phyloP scores from a whole-genome alignment of 441 rosid species.

The Adansonia madagascariensis region DNA sequence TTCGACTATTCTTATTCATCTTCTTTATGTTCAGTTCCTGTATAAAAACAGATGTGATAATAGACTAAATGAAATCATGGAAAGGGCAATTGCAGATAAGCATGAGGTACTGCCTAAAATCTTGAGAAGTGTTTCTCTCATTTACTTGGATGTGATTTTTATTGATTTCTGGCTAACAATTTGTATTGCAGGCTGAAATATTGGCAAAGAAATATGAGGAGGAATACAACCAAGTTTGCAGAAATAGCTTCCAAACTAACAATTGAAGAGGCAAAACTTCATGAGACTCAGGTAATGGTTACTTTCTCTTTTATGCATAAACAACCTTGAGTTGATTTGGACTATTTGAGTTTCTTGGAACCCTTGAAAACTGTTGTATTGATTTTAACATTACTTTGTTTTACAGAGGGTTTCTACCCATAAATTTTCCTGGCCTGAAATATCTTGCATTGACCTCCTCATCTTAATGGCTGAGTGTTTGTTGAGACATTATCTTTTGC shows the following conservation, averaged over 20 bases:
- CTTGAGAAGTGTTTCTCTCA: constrained; percentile 18
- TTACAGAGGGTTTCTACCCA: neutral
- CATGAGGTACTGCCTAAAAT: constrained; percentile 65
- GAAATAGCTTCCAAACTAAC: constrained; percentile 94
- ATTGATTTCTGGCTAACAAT: constrained; percentile 30
- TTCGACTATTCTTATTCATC: constrained; percentile 20
- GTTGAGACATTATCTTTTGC: neutral
- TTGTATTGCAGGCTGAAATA: constrained; percentile 69
- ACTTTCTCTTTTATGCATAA: constrained; percentile 14
- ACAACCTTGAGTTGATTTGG: constrained; percentile 25
- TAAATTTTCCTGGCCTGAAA: neutral
- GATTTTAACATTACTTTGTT: neutral
- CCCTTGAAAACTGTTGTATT: neutral
- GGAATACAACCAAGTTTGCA: constrained; percentile 94
- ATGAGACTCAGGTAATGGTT: constrained; percentile 76
- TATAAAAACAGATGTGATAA: constrained; percentile 96
- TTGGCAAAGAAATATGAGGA: constrained; percentile 93
- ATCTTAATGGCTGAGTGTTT: neutral
- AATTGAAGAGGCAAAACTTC: constrained; percentile 93
- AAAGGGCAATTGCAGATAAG: constrained; percentile 90
- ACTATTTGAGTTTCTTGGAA: constrained; percentile 15
- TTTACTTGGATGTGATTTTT: constrained; percentile 26
- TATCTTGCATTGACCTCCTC: neutral
- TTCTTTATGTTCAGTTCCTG: constrained; percentile 58
- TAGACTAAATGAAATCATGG: constrained; percentile 87